phyloP scores from a whole-genome alignment of 805 yeast species.

The Yarrowia sp. region DNA sequence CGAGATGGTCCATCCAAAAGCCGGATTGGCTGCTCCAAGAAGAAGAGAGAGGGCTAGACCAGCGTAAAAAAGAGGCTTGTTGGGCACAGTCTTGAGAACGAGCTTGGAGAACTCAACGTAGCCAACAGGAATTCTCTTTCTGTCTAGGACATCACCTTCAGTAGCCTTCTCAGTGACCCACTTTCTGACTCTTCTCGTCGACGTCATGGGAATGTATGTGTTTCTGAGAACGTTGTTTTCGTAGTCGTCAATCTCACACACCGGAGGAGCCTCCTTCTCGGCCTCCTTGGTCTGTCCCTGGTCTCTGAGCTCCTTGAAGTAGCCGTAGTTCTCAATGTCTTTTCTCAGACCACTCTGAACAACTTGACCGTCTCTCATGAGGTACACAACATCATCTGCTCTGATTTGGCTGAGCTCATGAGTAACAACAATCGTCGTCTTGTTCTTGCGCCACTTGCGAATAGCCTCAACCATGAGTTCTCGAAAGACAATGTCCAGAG shows the following conservation, averaged over 20 bases:
- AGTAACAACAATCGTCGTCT: conserved; percentile 77
- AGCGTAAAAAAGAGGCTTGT: conserved; percentile 36
- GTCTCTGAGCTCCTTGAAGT: neutral
- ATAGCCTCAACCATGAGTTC: conserved; percentile 50
- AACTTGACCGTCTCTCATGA: conserved; percentile 60
- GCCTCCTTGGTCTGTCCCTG: neutral
- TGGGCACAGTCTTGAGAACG: conserved; percentile 27
- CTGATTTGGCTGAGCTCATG: conserved; percentile 67
- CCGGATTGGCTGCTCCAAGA: conserved; percentile 67
- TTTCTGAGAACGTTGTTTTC: neutral
- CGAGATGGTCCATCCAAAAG: conserved; percentile 76
- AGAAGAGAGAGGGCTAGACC: conserved; percentile 57
- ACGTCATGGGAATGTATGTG: neutral
- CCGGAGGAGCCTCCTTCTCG: neutral
- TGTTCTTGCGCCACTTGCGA: conserved; percentile 58
- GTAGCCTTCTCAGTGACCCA: neutral
- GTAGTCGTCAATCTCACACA: neutral
- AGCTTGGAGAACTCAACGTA: neutral
- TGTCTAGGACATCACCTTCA: neutral
- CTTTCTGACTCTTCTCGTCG: neutral
- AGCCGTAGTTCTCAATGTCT: conserved; percentile 20
- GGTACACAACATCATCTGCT: conserved; percentile 54
- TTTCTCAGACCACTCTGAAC: conserved; percentile 31
- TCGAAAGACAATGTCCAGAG: conserved; percentile 60
- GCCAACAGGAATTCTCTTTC: neutral